Evolutionary conservation across 1,284 basidiomycete genomes (phyloP).

Genomic region (Fomitopsis schrenkii): DNA sequence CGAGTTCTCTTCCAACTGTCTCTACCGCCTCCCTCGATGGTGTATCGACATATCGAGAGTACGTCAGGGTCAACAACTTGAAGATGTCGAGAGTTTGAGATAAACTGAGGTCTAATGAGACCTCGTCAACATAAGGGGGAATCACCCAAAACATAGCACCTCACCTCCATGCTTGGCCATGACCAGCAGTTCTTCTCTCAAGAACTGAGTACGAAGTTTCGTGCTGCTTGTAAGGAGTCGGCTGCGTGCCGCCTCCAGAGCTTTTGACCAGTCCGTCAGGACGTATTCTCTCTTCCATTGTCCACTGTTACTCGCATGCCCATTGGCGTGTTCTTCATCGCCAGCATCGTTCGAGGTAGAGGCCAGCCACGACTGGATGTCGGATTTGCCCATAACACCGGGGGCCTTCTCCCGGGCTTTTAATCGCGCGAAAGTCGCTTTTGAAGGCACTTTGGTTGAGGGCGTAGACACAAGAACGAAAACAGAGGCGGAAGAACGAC

Average conservation of each 20-base stretch:
- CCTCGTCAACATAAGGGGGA: neutral
- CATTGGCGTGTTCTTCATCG: slow-evolving; percentile 21
- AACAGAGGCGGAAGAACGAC: too few species aligned
- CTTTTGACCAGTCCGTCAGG: slow-evolving; percentile 49
- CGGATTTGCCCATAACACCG: slow-evolving; percentile 31
- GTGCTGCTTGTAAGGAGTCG: slow-evolving; percentile 50
- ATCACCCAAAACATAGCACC: slow-evolving; percentile 15
- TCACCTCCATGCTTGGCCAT: slow-evolving; percentile 58
- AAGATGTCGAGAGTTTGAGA: slow-evolving; percentile 71
- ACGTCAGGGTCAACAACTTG: slow-evolving; percentile 67
- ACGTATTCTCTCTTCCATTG: slow-evolving; percentile 51
- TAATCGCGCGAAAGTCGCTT: slow-evolving; percentile 16
- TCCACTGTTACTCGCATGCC: slow-evolving; percentile 1
- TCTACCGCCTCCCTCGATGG: slow-evolving; percentile 71
- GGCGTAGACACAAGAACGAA: neutral
- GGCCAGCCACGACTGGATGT: slow-evolving; percentile 38
- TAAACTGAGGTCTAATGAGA: slow-evolving; percentile 52
- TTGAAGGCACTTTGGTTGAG: slow-evolving; percentile 1
- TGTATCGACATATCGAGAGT: slow-evolving; percentile 73
- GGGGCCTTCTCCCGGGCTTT: slow-evolving; percentile 17
- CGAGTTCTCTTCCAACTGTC: slow-evolving; percentile 55
- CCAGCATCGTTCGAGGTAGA: slow-evolving; percentile 25
- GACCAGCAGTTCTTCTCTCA: slow-evolving; percentile 56
- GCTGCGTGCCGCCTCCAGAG: slow-evolving; percentile 49
- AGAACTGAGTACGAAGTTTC: slow-evolving; percentile 50